Conservation (phyloP, 495 filamentous ascomycete genomes). For the Penicillium cinerascens region DNA sequence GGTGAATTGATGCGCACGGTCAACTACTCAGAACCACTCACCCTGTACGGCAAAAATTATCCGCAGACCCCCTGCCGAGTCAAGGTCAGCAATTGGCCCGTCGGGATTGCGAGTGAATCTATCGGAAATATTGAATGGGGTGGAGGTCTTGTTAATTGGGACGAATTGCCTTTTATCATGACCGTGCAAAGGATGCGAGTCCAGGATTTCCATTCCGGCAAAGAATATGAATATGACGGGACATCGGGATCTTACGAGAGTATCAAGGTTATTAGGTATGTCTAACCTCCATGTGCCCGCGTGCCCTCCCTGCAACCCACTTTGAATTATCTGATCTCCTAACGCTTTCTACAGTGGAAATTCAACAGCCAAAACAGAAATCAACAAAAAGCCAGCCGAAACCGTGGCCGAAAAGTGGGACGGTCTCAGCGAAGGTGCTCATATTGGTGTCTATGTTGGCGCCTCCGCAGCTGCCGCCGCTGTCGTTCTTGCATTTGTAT, state of each 20-base stretch:
- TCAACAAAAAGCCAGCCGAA: conserved; percentile 30
- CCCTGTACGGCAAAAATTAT: conserved; percentile 55
- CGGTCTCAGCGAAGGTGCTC: conserved; percentile 47
- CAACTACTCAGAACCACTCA: conserved; percentile 29
- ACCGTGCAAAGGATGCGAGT: conserved; percentile 47
- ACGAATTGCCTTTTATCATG: conserved; percentile 59
- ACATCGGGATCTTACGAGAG: conserved; percentile 29
- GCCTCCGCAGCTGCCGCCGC: conserved; percentile 4
- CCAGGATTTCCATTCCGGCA: conserved; percentile 31
- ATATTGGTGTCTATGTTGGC: conserved; percentile 32
- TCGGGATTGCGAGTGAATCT: conserved; percentile 46
- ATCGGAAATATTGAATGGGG: conserved; percentile 60
- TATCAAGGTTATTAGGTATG: conserved; percentile 44
- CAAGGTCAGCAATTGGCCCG: conserved; percentile 24
- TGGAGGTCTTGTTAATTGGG: conserved; percentile 65
- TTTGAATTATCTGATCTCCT: conserved; percentile 28
- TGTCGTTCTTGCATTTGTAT: conserved; percentile 3
- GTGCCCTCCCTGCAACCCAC: no score
- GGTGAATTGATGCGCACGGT: conserved; percentile 65
- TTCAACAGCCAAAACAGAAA: conserved; percentile 46
- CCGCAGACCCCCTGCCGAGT: conserved; percentile 66
- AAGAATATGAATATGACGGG: conserved; percentile 33
- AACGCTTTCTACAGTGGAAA: conserved; percentile 42
- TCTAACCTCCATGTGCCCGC: not conserved
- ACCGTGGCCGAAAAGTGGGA: conserved; percentile 53